phyloP scores from a whole-genome alignment of 345 rosid genomes.

The Populus simonii region DNA sequence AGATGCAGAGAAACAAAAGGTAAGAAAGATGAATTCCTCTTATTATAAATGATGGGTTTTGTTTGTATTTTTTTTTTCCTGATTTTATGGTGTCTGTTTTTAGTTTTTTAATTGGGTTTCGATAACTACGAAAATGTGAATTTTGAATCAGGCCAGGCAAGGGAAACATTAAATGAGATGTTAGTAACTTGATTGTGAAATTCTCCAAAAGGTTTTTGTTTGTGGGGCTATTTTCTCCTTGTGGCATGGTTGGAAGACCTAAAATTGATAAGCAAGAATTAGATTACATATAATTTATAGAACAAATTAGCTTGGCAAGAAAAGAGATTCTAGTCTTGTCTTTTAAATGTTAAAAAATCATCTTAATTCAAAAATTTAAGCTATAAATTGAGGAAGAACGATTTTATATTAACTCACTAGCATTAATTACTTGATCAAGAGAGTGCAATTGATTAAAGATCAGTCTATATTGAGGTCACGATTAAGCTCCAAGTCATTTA shows the following conservation, averaged over 20 bases:
- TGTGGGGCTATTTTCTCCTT: not conserved
- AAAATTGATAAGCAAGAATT: not conserved
- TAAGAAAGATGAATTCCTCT: conserved; percentile 23
- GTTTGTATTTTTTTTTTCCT: not conserved
- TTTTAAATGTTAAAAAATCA: not conserved
- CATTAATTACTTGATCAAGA: not conserved
- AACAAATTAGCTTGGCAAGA: not conserved
- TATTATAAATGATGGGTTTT: not conserved
- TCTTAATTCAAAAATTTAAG: not conserved
- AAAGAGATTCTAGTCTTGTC: not conserved
- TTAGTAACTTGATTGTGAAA: not conserved
- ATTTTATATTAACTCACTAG: not conserved
- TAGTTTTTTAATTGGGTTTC: not conserved
- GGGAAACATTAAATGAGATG: not conserved
- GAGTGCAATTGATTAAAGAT: not conserved
- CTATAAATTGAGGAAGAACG: not conserved
- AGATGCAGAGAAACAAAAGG: conserved; percentile 96
- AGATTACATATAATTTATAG: not conserved
- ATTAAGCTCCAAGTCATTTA: not conserved
- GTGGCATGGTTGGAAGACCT: not conserved
- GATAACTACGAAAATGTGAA: not conserved
- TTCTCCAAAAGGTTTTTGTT: not conserved
- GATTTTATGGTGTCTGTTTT: conserved; percentile 1
- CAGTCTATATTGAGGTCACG: not conserved
- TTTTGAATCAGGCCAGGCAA: conserved; percentile 1